phyloP scores from a whole-genome alignment of 2,329 filamentous ascomycete genomes.

The Grosmannia penicillata region DNA sequence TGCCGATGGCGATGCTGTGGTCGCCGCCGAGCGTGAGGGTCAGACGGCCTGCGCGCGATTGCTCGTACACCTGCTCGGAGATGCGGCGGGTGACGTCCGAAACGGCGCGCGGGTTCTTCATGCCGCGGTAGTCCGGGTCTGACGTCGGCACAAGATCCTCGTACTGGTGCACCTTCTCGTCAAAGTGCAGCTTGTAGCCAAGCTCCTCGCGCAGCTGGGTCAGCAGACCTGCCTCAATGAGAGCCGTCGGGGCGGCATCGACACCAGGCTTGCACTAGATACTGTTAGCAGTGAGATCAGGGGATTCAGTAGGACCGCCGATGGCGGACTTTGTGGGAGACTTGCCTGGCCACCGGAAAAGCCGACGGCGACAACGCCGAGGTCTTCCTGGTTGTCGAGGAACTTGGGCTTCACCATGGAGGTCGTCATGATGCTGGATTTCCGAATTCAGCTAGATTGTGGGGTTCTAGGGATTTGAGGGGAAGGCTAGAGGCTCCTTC shows the following conservation, averaged over 20 bases:
- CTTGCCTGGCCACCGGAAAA: slow-evolving; percentile 90
- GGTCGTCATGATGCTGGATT: slow-evolving; percentile 28
- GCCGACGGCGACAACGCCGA: slow-evolving; percentile 86
- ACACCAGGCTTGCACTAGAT: slow-evolving; percentile 74
- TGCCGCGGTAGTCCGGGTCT: slow-evolving; percentile 73
- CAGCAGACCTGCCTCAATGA: slow-evolving; percentile 80
- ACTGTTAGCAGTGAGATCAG: slow-evolving; percentile 3
- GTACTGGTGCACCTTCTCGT: slow-evolving; percentile 72
- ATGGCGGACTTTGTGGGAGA: no score
- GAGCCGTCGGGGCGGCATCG: slow-evolving; percentile 74
- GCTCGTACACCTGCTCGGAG: slow-evolving; percentile 71
- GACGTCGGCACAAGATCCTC: slow-evolving; percentile 52
- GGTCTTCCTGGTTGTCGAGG: slow-evolving; percentile 60
- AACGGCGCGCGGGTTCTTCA: slow-evolving; percentile 86
- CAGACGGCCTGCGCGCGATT: slow-evolving; percentile 69
- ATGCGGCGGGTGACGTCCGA: slow-evolving; percentile 73
- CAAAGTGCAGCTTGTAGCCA: slow-evolving; percentile 75
- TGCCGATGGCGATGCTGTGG: slow-evolving; percentile 92
- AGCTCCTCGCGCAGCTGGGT: slow-evolving; percentile 72
- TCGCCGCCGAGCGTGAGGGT: slow-evolving; percentile 91
- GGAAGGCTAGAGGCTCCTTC: neutral
- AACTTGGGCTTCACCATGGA: slow-evolving; percentile 53
- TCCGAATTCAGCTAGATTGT: no score
- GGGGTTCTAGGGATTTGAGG: neutral
- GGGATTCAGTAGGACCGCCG: no score